Percentiles rank a stretch among this genome's conserved stretches.
Evolutionary conservation across 2,329 filamentous ascomycete genomes (phyloP).

Genomic region (Fusarium xylarioides): DNA sequence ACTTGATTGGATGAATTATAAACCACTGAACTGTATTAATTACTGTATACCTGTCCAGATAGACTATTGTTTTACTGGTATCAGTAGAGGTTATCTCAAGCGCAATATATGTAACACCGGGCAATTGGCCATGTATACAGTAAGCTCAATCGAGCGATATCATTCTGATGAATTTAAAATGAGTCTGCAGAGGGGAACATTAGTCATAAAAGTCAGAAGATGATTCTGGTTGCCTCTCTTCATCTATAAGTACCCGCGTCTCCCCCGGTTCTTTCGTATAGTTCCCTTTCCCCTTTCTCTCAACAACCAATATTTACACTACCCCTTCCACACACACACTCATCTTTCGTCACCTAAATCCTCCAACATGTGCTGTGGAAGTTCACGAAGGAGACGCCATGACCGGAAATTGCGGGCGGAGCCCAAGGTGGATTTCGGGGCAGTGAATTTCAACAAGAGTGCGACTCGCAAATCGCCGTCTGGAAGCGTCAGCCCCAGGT

Average conservation of each 20-base stretch:
- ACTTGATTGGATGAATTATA: background rate
- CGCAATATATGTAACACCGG: too few relatives aligned
- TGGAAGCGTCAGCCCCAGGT: too few relatives aligned
- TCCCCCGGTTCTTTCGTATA: background rate
- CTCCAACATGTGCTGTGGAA: background rate
- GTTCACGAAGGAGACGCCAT: background rate
- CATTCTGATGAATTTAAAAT: background rate
- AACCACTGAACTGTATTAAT: background rate
- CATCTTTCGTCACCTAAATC: background rate
- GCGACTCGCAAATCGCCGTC: too few relatives aligned
- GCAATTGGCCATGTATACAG: background rate
- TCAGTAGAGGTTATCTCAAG: background rate
- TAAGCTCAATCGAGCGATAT: background rate
- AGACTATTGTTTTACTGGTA: background rate
- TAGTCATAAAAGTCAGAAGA: background rate
- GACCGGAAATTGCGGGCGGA: too few relatives aligned
- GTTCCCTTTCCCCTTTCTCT: background rate
- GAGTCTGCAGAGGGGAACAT: background rate
- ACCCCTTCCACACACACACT: too few relatives aligned
- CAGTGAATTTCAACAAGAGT: too few relatives aligned
- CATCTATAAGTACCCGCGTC: background rate
- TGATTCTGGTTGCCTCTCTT: background rate
- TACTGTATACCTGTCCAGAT: background rate
- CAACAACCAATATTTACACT: background rate
- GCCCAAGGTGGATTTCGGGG: too few relatives aligned